These are phyloP conservation scores for Hirschfeldia incana DNA, from an alignment of 345 rosid genomes.

Conservation along the genomic window DNA sequence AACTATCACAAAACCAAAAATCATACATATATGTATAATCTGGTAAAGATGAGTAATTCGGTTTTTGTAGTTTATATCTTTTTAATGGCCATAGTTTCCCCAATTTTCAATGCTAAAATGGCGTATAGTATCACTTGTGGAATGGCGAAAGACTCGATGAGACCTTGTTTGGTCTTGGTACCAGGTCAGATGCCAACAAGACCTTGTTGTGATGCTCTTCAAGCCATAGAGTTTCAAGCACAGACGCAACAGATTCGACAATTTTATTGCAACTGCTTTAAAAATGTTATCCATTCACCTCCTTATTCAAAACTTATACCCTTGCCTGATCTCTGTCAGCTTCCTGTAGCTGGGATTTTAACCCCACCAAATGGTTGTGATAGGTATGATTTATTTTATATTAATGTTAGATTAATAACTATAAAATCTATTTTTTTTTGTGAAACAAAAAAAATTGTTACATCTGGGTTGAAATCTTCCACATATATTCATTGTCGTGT, in stretches of 20 bases:
- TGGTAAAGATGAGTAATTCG: not conserved
- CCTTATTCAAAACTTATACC: not conserved
- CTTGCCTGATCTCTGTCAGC: not conserved
- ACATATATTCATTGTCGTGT: not conserved
- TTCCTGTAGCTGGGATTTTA: not conserved
- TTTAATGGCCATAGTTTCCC: not conserved
- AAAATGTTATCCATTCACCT: not conserved
- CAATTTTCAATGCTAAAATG: not conserved
- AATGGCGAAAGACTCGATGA: not conserved
- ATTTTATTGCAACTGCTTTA: not conserved
- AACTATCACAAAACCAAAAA: not conserved
- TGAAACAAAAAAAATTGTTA: not conserved
- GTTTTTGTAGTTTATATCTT: not conserved
- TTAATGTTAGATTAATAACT: not conserved
- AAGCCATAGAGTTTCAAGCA: not conserved
- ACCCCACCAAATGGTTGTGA: not conserved
- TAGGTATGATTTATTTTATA: not conserved
- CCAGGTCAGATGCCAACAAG: not conserved
- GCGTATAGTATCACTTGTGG: not conserved
- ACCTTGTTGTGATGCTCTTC: not conserved
- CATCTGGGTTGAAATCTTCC: not conserved
- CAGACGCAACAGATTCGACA: not conserved
- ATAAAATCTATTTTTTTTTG: too few species aligned
- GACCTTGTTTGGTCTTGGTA: not conserved
- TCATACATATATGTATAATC: not conserved